Conservation (phyloP, 1,284 basidiomycete genomes). For the Hymenochaete sp. region DNA sequence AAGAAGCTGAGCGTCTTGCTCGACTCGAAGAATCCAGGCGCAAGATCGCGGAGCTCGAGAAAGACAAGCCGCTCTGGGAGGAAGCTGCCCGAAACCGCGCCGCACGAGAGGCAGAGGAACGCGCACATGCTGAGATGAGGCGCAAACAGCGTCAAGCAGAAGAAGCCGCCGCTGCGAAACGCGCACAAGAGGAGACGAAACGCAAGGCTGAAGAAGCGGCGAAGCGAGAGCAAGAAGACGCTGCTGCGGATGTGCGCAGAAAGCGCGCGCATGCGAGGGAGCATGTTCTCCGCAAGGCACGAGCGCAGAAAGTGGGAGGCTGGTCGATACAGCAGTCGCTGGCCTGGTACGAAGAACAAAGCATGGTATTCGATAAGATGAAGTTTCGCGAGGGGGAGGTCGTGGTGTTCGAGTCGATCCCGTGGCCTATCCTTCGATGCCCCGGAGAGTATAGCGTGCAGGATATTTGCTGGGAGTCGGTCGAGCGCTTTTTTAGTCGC, state of each 20-base stretch:
- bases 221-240: slow-evolving; percentile 26
- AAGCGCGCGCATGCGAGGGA: slow-evolving; percentile 32
- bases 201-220: slow-evolving; percentile 28
- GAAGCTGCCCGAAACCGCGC: slow-evolving; percentile 39
- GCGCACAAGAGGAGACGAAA: slow-evolving; percentile 24
- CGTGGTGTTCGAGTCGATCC: slow-evolving; percentile 49
- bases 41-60: slow-evolving; percentile 61
- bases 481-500: slow-evolving; percentile 55
- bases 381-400: slow-evolving; percentile 45
- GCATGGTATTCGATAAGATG: slow-evolving; percentile 52
- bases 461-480: slow-evolving; percentile 58
- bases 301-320: slow-evolving; percentile 21
- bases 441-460: slow-evolving; percentile 45
- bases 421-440: slow-evolving; percentile 59
- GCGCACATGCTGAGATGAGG: slow-evolving; percentile 21
- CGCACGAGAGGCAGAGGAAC: slow-evolving; percentile 32
- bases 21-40: slow-evolving; percentile 56
- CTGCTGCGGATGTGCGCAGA: slow-evolving; percentile 21
- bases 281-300: slow-evolving; percentile 40
- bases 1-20: slow-evolving; percentile 25
- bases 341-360: slow-evolving; percentile 50
- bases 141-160: slow-evolving; percentile 1
- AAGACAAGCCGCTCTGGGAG: slow-evolving; percentile 55
- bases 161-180: slow-evolving; percentile 14
- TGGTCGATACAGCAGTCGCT: slow-evolving; percentile 57